Evolutionary conservation across 805 yeast species (phyloP), one percentile per base, ranked within the genome.

Genomic region (Candida krabiensis): DNA sequence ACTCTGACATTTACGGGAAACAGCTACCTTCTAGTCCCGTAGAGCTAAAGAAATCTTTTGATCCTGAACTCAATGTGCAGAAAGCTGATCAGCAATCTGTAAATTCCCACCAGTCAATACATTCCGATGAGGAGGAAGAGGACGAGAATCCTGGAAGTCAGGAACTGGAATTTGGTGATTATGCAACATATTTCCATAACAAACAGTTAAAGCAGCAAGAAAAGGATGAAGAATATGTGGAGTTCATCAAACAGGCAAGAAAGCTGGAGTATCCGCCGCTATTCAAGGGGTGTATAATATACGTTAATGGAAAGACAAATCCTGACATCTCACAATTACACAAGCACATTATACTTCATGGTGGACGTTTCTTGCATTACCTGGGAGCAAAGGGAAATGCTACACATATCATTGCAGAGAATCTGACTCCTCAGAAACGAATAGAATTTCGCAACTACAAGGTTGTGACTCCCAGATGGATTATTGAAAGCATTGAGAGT

Each of bases 231-330:
- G 68, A 70, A 14, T 79, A 64, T 41, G 55, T 71, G 1, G 58
- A 66, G 23, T 79, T 83, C 77, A 74, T 77, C 22, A 47, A 50
- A 18, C 55, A 68, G 30, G 59, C 77, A 14, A 57, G 58, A 12
- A 38, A 50, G 19, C 40, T 46, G 9, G 44, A 40, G 13, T 42
- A 49, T 25, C 63, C 73, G 1, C 61, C 60, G 2, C 66, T 90
- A 1, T 89, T 91, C 55, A 52, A 64, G 25, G 78, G 73, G 1
- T 86, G 90, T 56, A 61, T 68, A 1, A 70, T 91, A 4, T 80
- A 84, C 58, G 88, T 91, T n/a, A 90, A 89, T 53, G 99, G 99
- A 1, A 79, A 84, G 52, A 91, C 98, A 0, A 64, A 63, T 2
- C 98, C 98, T 0, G 78, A 90, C n/a, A 73, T 88, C 12, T 64